Conservation (phyloP, 2,329 filamentous ascomycete genomes). For the Lecanosticta acicola region DNA sequence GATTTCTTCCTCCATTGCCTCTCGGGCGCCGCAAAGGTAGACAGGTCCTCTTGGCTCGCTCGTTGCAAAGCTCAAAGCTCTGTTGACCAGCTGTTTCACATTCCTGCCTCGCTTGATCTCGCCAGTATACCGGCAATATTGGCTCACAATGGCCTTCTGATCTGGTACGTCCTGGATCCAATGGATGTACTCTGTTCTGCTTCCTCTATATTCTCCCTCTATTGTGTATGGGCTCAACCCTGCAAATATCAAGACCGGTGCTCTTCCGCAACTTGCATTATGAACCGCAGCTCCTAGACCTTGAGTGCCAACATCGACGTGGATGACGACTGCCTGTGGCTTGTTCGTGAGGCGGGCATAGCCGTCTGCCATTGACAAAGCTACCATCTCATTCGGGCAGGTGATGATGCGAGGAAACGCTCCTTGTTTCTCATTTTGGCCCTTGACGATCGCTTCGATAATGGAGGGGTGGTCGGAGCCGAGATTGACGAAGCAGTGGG, state of each 20-base stretch:
- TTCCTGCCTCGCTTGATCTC: slow-evolving; percentile 82
- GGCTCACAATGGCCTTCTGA: slow-evolving; percentile 71
- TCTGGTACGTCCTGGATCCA: slow-evolving; percentile 82
- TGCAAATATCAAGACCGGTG: slow-evolving; percentile 71
- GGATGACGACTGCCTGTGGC: slow-evolving; percentile 71
- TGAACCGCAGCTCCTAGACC: slow-evolving; percentile 72
- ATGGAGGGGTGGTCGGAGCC: slow-evolving; percentile 71
- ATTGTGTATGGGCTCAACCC: slow-evolving; percentile 71
- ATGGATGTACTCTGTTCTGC: slow-evolving; percentile 77
- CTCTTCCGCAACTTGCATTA: slow-evolving; percentile 69
- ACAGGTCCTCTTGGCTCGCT: slow-evolving; percentile 74
- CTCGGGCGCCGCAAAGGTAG: slow-evolving; percentile 70
- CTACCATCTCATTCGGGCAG: slow-evolving; percentile 82
- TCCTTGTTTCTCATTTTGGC: slow-evolving; percentile 59
- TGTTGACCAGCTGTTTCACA: slow-evolving; percentile 83
- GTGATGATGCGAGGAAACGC: slow-evolving; percentile 70
- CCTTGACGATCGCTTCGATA: slow-evolving; percentile 74
- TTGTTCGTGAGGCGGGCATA: slow-evolving; percentile 67
- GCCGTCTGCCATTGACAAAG: slow-evolving; percentile 71
- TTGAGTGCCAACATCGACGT: slow-evolving; percentile 78
- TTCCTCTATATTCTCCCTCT: slow-evolving; percentile 70
- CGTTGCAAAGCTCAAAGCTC: slow-evolving; percentile 74
- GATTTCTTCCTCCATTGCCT: slow-evolving; percentile 82
- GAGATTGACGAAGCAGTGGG: slow-evolving; percentile 60
- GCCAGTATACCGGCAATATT: slow-evolving; percentile 78